Evolutionary conservation across 108 stramenopile species (phyloP).

Genomic region (Schizochytrium sp.): DNA sequence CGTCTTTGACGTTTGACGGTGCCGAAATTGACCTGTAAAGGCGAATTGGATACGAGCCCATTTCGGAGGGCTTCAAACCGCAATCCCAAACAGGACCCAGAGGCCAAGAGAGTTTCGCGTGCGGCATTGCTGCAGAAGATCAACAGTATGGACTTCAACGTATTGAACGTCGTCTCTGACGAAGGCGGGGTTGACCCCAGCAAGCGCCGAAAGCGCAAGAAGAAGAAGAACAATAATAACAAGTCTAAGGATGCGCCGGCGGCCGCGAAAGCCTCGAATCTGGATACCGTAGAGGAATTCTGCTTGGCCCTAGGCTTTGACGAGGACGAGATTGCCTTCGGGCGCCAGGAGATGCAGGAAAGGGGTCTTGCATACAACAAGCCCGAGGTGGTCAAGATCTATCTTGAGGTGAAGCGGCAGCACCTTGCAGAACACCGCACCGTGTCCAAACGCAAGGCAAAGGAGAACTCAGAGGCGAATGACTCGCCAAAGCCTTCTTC

Average conservation of each 20-base stretch:
- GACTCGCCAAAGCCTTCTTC: background rate
- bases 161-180: no score
- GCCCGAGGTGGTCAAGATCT: conserved; percentile 1
- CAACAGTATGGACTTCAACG: no score
- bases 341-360: background rate
- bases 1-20: no score
- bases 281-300: background rate
- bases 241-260: background rate
- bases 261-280: background rate
- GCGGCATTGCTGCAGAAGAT: no score
- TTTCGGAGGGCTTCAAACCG: no score
- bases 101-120: no score
- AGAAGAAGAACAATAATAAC: background rate
- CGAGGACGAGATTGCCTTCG: conserved; percentile 35
- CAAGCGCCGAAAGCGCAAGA: background rate
- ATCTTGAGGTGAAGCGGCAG: background rate
- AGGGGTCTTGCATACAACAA: background rate
- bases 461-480: background rate
- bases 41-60: no score
- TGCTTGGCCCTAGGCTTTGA: background rate
- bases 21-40: no score
- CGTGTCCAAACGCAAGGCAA: background rate
- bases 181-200: no score
- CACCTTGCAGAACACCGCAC: background rate
- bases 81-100: no score